A percentile compares a stretch with the other conserved stretches of the same genome.
Conservation (phyloP, 192 early-diverging fungal genomes). For the Diversispora eburnea region DNA sequence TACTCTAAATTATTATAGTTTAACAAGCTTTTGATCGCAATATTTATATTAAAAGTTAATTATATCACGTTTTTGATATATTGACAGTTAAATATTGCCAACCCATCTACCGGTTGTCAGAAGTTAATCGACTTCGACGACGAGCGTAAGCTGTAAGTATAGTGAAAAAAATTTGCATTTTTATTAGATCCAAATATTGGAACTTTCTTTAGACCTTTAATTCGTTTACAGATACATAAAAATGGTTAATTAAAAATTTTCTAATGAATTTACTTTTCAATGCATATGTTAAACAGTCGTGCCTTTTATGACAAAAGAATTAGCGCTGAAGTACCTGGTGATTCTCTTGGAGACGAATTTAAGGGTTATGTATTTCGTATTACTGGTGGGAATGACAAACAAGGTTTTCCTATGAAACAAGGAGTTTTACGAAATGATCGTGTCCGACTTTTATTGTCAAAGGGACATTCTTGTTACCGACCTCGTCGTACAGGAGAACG, state of each 20-base stretch:
- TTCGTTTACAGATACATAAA: no score
- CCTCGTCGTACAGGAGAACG: conserved; percentile 96
- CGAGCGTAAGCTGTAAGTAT: conserved; percentile 79
- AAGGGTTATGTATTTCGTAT: conserved; percentile 99
- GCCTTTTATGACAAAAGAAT: conserved; percentile 99
- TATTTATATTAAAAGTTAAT: no score
- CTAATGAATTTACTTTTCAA: neutral
- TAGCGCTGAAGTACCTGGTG: conserved; percentile 91
- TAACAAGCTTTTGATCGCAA: no score
- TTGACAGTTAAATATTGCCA: conserved; percentile 79
- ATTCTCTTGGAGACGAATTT: conserved; percentile 97
- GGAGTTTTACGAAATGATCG: conserved; percentile 72
- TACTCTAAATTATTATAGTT: no score
- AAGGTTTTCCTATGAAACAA: conserved; percentile 99
- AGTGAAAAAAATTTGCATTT: no score
- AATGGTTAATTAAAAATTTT: no score
- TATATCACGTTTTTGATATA: no score
- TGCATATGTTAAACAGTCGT: conserved; percentile 62
- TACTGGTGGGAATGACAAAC: conserved; percentile 99
- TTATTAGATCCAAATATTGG: no score
- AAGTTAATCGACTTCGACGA: conserved; percentile 98
- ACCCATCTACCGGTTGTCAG: conserved; percentile 97
- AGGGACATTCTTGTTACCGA: conserved; percentile 99
- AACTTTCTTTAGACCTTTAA: no score
- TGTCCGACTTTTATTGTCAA: conserved; percentile 76